phyloP scores from a whole-genome alignment of 345 rosid species.

The Arabidopsis suecica region DNA sequence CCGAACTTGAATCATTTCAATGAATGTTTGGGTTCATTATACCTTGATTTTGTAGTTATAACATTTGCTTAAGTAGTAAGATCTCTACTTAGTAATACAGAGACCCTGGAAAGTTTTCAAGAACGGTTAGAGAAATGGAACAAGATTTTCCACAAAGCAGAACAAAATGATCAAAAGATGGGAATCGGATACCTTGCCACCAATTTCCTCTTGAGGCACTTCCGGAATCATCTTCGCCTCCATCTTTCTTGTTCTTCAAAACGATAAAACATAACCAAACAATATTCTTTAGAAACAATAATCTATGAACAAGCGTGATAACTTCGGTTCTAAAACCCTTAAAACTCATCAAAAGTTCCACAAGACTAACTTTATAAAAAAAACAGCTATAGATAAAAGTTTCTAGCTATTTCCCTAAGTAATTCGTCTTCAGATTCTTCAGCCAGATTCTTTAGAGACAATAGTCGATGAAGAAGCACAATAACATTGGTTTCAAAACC shows the following conservation, averaged over 20 bases:
- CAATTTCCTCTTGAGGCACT: conserved; percentile 91
- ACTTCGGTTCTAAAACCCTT: not conserved
- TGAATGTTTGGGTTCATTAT: not conserved
- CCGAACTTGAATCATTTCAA: not conserved
- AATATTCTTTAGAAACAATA: not conserved
- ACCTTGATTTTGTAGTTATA: conserved; percentile 32
- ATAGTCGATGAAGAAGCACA: not conserved
- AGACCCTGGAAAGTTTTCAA: conserved; percentile 33
- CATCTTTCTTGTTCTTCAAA: conserved; percentile 64
- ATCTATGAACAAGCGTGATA: not conserved
- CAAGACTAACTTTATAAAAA: not conserved
- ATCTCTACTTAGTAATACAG: conserved; percentile 42
- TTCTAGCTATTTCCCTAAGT: not conserved
- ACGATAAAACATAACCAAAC: not conserved
- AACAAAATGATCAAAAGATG: conserved; percentile 4
- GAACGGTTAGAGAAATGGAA: conserved; percentile 27
- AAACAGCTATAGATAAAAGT: not conserved
- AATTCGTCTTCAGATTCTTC: not conserved
- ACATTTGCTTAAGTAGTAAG: conserved; percentile 17
- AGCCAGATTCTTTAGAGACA: not conserved
- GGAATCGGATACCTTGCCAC: conserved; percentile 79
- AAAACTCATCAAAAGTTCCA: conserved; percentile 16
- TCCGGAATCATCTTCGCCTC: conserved; percentile 76
- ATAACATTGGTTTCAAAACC: not conserved
- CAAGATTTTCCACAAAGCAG: not conserved